phyloP scores from a whole-genome alignment of 2,329 filamentous ascomycete species.

The Aspergillus versicolor region DNA sequence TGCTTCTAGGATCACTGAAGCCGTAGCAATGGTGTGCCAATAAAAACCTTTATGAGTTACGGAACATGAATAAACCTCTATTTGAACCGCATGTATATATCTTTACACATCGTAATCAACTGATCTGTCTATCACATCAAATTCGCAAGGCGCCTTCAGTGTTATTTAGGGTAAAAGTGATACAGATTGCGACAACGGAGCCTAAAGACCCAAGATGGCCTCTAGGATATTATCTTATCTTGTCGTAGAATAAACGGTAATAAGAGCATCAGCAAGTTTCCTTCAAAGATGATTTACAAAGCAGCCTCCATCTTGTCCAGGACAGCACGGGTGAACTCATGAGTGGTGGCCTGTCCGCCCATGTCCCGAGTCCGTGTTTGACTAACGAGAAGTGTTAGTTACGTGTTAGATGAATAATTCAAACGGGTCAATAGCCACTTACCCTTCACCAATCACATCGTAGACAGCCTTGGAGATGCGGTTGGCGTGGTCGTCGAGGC shows the following conservation, averaged over 20 bases:
- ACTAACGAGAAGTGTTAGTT: conserved; percentile 54
- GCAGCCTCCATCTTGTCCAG: conserved; percentile 87
- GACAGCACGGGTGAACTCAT: conserved; percentile 93
- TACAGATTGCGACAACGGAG: conserved; percentile 27
- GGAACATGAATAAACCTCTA: conserved; percentile 8
- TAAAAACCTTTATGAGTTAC: neutral
- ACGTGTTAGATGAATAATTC: neutral
- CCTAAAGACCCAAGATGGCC: conserved; percentile 11
- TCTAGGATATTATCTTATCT: conserved; percentile 17
- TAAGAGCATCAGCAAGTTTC: conserved; percentile 11
- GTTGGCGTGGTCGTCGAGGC: conserved; percentile 97
- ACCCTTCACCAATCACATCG: conserved; percentile 86
- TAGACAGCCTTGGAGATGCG: conserved; percentile 83
- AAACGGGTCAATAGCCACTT: conserved; percentile 41
- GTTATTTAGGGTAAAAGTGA: conserved; percentile 26
- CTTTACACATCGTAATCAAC: conserved; percentile 16
- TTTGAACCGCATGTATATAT: conserved; percentile 16
- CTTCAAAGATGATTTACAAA: conserved; percentile 49
- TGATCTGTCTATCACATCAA: conserved; percentile 11
- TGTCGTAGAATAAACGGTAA: conserved; percentile 24
- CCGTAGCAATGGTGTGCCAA: neutral
- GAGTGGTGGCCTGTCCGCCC: conserved; percentile 84
- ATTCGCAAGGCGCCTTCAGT: conserved; percentile 25
- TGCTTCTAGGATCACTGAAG: neutral
- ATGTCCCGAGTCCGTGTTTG: conserved; percentile 90